Conservation (phyloP, 805 yeast genomes). For the Komagataella pseudopastoris region DNA sequence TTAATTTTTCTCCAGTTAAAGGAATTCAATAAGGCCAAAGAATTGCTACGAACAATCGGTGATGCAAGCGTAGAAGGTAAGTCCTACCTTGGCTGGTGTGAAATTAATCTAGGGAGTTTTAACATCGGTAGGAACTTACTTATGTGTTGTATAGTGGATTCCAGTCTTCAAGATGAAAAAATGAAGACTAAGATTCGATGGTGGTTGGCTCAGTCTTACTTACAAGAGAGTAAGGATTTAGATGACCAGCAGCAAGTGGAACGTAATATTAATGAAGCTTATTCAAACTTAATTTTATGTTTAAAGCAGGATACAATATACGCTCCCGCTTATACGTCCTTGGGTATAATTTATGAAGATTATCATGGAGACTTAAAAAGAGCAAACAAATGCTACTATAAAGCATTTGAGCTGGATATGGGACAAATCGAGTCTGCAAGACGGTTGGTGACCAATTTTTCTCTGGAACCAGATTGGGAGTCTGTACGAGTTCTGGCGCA, state of each 20-base stretch:
- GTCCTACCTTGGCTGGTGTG: slow-evolving; percentile 71
- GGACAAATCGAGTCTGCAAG: slow-evolving; percentile 66
- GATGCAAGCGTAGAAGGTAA: slow-evolving; percentile 41
- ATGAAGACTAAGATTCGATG: slow-evolving; percentile 49
- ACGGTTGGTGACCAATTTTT: slow-evolving; percentile 56
- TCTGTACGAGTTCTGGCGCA: slow-evolving; percentile 64
- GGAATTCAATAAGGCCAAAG: slow-evolving; percentile 38
- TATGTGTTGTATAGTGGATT: slow-evolving; percentile 23
- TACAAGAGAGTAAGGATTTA: slow-evolving; percentile 13
- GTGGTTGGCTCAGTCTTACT: slow-evolving; percentile 59
- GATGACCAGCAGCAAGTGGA: slow-evolving; percentile 10
- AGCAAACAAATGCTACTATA: slow-evolving; percentile 77
- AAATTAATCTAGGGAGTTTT: slow-evolving; percentile 36
- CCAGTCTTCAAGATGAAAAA: slow-evolving; percentile 39
- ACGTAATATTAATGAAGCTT: slow-evolving; percentile 31
- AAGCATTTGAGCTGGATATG: slow-evolving; percentile 79
- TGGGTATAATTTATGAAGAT: slow-evolving; percentile 62
- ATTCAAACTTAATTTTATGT: slow-evolving; percentile 42
- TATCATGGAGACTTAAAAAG: slow-evolving; percentile 44
- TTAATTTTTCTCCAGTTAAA: slow-evolving; percentile 58
- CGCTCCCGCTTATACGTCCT: slow-evolving; percentile 71
- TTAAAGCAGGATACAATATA: slow-evolving; percentile 48
- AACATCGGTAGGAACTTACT: slow-evolving; percentile 39
- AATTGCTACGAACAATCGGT: slow-evolving; percentile 36
- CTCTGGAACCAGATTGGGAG: slow-evolving; percentile 66